Conservation (phyloP, 2,329 filamentous ascomycete species). For the Aspergillus caelatus region DNA sequence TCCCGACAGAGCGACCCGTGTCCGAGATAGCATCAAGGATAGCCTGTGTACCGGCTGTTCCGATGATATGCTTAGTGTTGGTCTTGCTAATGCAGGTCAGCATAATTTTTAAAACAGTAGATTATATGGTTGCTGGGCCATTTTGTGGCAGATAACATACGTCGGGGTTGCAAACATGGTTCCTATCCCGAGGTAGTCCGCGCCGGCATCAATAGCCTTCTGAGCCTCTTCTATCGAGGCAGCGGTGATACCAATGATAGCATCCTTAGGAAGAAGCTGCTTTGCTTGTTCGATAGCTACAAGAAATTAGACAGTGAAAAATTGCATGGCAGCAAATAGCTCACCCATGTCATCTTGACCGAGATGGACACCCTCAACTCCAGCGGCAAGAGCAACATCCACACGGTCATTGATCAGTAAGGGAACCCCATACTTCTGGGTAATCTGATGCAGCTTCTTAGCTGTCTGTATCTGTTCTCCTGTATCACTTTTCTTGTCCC, state of each 20-base stretch:
- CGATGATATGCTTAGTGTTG: constrained; percentile 81
- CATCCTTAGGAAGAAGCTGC: constrained; percentile 69
- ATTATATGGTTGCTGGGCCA: neutral
- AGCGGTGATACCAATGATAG: constrained; percentile 89
- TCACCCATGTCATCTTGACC: constrained; percentile 90
- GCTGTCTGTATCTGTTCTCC: constrained; percentile 71
- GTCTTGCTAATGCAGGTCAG: constrained; percentile 64
- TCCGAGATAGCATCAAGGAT: constrained; percentile 66
- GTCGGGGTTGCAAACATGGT: constrained; percentile 86
- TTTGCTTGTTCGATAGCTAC: constrained; percentile 67
- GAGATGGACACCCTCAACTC: constrained; percentile 89
- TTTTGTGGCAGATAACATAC: constrained; percentile 48
- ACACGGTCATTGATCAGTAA: constrained; percentile 92
- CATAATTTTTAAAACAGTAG: neutral
- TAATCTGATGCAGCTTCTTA: constrained; percentile 70
- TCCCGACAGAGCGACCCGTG: constrained; percentile 44
- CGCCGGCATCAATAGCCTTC: constrained; percentile 72
- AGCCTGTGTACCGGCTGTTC: constrained; percentile 68
- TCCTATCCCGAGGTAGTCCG: constrained; percentile 88
- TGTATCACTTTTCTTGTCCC: constrained; percentile 83
- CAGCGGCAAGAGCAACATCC: constrained; percentile 82
- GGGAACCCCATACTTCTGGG: constrained; percentile 69
- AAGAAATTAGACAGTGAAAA: constrained; percentile 6
- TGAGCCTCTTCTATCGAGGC: constrained; percentile 73
- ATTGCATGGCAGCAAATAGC: constrained; percentile 21